These are phyloP conservation scores for Gossypium ekmanianum DNA, from an alignment of 345 rosid species.

Conservation along the genomic window DNA sequence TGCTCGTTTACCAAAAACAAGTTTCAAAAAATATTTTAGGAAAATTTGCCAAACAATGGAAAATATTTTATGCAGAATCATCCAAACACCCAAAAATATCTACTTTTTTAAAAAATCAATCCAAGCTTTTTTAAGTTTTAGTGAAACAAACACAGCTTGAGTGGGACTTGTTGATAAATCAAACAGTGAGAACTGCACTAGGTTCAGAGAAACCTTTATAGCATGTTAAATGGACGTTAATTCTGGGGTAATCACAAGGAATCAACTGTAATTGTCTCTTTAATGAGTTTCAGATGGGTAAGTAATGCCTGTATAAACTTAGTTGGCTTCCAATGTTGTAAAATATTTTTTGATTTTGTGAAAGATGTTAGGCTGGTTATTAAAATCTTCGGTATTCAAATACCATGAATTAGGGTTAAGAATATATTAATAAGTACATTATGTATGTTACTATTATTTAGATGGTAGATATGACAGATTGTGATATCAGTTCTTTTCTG, in stretches of 20 bases:
- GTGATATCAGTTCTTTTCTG: conserved; percentile 21
- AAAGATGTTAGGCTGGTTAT: conserved; percentile 9
- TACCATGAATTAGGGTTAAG: background rate
- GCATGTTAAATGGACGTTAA: background rate
- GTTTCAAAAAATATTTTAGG: too few species aligned
- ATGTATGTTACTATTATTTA: background rate
- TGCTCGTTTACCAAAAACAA: too few species aligned
- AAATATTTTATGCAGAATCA: too few species aligned
- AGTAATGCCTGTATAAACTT: background rate
- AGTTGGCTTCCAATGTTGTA: background rate
- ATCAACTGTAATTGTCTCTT: background rate
- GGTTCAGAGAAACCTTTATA: background rate
- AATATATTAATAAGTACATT: background rate
- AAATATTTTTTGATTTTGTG: background rate
- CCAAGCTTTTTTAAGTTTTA: too few species aligned
- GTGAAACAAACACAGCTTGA: background rate
- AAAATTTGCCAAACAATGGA: too few species aligned
- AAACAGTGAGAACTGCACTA: background rate
- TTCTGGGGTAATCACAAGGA: background rate
- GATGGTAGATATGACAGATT: conserved; percentile 7
- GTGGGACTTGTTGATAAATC: background rate
- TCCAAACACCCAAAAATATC: too few species aligned
- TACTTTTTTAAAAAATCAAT: too few species aligned
- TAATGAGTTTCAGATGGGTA: background rate
- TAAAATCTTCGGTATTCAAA: conserved; percentile 1